These are phyloP conservation scores for Sistotremastrum suecicum DNA, from an alignment of 768 basidiomycete genomes.

Conservation along the genomic window DNA sequence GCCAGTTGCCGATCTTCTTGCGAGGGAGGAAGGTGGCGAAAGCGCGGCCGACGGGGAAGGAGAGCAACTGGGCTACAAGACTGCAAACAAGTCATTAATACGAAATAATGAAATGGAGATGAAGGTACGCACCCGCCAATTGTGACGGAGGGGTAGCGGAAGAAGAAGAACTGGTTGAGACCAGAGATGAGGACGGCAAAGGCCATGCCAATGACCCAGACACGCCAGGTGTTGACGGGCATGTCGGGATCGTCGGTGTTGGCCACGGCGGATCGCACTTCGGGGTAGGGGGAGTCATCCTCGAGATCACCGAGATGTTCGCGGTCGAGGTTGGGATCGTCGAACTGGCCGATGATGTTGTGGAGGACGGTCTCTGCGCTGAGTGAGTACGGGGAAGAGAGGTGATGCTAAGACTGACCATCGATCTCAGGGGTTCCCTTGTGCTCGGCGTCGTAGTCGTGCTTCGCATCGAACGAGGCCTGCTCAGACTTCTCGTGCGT, in stretches of 20 bases:
- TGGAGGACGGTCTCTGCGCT: too few species aligned
- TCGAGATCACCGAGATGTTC: constrained; percentile 13
- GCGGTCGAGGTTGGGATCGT: constrained; percentile 33
- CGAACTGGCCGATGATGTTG: constrained; percentile 14
- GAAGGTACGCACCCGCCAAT: constrained; percentile 24
- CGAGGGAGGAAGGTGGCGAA: constrained; percentile 35
- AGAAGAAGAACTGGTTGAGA: constrained; percentile 66
- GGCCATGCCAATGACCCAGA: constrained; percentile 29
- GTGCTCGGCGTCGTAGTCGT: too few species aligned
- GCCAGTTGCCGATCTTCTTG: constrained; percentile 3
- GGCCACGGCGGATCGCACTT: constrained; percentile 55
- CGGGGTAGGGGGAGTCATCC: constrained; percentile 78
- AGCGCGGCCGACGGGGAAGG: constrained; percentile 48
- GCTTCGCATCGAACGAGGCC: too few species aligned
- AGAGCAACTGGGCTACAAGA: constrained; percentile 55
- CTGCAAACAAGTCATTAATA: too few species aligned
- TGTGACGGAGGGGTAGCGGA: constrained; percentile 54
- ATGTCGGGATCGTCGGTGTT: constrained; percentile 58
- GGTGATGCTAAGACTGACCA: too few species aligned
- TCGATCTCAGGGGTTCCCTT: too few species aligned
- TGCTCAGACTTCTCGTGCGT: too few species aligned
- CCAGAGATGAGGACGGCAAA: constrained; percentile 35
- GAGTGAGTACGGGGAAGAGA: too few species aligned
- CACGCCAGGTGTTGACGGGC: constrained; percentile 43
- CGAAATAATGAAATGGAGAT: too few species aligned